Evolutionary conservation across 441 rosid species (phyloP), one percentile per base, ranked within the genome.

Genomic region (Erodium trifolium): DNA sequence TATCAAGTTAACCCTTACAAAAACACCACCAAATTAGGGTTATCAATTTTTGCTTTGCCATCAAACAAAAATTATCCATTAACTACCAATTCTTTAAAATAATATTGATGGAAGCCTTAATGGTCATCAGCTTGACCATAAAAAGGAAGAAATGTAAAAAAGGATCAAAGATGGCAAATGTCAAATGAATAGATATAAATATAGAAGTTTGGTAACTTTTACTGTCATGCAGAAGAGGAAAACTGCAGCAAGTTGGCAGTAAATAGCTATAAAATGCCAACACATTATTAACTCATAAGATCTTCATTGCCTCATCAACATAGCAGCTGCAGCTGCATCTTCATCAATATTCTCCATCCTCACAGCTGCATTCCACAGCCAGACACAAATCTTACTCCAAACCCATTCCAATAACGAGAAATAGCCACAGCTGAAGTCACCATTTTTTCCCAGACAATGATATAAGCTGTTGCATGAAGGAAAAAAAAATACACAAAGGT

Each of bases 401-500:
- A 45, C 11, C 51, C n/a, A 10, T 12, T 45, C 11, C 51, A 12
- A 37, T 37, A 37, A 3, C 9, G 9, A 37, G 7, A 37, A 37
- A 37, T 37, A 37, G 43, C 43, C 43, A 37, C 51, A 45, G 62
- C 62, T 55, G 62, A 17, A 6, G 23, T 55, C 60, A 34, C 75
- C 73, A 76, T 67, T 73, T 77, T 75, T 83, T 83, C 83, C 78
- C 87, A 4, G 87, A 85, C 73, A 85, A 78, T 13, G 87, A 86
- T 74, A 83, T 77, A 71, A 86, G 84, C 93, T 88, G 91, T 55
- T 65, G 5, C 29, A 71, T 23, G 27, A 23, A 2, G 27, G 27
- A 45, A 53, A 70, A 45, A 53, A 70, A 66, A 64, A 65, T 23
- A 2, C 27, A 23, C 27, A 39, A 62, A 68, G 45, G 62, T 65